Percentiles rank a stretch among this genome's conserved stretches.
Conservation (phyloP, 2,329 filamentous ascomycete species). For the Penicillium sp. region DNA sequence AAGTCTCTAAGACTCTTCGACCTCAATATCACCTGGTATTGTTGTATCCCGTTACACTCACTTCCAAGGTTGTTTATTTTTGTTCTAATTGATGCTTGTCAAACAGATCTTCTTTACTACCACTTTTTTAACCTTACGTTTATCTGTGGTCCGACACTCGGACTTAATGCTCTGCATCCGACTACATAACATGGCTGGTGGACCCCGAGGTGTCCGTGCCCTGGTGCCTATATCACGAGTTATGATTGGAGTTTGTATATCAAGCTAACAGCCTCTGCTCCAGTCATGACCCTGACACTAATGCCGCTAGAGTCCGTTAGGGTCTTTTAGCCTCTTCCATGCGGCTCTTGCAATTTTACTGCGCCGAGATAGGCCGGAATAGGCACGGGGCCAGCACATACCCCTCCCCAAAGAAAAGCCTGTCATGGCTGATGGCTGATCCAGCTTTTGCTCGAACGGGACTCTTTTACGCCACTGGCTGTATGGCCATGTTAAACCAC, state of each 20-base stretch:
- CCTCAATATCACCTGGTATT: neutral
- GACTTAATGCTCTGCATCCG: neutral
- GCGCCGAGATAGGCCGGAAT: neutral
- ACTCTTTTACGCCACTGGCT: constrained; percentile 1
- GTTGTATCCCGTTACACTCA: neutral
- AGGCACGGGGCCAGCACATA: neutral
- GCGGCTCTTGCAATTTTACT: constrained; percentile 18
- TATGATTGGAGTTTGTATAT: constrained; percentile 1
- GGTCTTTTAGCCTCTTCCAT: constrained; percentile 11
- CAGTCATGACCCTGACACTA: constrained; percentile 6
- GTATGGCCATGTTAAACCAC: neutral
- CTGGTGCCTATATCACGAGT: neutral
- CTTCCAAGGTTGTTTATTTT: neutral
- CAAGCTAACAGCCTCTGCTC: neutral
- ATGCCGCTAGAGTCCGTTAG: constrained; percentile 4
- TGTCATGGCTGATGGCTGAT: neutral
- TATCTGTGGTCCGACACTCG: neutral
- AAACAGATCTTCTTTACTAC: neutral
- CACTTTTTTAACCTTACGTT: neutral
- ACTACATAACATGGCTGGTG: neutral
- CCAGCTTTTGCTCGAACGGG: neutral
- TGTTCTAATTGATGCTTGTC: neutral
- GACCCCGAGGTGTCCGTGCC: neutral
- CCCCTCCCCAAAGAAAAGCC: neutral
- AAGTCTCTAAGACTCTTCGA: neutral